phyloP scores from a whole-genome alignment of 2,329 filamentous ascomycete species.

The Penicillium griseofulvum region DNA sequence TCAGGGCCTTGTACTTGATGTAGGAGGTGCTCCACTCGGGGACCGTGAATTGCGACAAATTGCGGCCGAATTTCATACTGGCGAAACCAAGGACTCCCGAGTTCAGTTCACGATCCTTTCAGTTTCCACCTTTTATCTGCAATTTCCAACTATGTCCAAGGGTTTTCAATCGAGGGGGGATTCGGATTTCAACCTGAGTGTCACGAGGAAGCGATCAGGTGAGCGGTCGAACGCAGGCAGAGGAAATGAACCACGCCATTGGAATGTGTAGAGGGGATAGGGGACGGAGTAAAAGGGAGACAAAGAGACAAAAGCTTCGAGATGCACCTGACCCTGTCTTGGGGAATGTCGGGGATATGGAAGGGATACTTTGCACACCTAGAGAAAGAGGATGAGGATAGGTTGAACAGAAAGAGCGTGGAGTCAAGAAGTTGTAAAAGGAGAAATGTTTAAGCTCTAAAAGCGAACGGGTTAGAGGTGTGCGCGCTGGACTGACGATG shows the following conservation, averaged over 20 bases:
- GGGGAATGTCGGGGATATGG: conserved; percentile 8
- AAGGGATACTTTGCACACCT: conserved; percentile 1
- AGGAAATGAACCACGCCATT: conserved; percentile 17
- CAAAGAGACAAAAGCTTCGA: conserved; percentile 8
- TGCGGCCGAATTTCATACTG: conserved; percentile 53
- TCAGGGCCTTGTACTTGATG: conserved; percentile 61
- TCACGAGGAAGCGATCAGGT: conserved; percentile 23
- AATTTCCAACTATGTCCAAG: background rate
- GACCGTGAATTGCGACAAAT: conserved; percentile 50
- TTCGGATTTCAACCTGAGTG: conserved; percentile 14
- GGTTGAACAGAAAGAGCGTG: background rate
- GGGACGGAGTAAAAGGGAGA: background rate
- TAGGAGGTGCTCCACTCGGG: conserved; percentile 52
- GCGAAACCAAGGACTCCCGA: background rate
- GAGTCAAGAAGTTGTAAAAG: background rate
- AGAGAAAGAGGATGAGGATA: background rate
- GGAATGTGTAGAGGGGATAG: conserved; percentile 1
- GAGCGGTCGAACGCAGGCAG: conserved; percentile 21
- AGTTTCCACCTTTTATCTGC: background rate
- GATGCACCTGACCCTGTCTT: conserved; percentile 13
- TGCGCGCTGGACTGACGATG: conserved; percentile 16
- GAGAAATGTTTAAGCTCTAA: background rate
- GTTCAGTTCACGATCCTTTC: background rate
- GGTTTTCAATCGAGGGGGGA: background rate
- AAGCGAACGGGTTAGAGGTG: conserved; percentile 13